These are phyloP conservation scores for Leishmania tropica DNA, from an alignment of 208 protist species.

Conservation along the genomic window DNA sequence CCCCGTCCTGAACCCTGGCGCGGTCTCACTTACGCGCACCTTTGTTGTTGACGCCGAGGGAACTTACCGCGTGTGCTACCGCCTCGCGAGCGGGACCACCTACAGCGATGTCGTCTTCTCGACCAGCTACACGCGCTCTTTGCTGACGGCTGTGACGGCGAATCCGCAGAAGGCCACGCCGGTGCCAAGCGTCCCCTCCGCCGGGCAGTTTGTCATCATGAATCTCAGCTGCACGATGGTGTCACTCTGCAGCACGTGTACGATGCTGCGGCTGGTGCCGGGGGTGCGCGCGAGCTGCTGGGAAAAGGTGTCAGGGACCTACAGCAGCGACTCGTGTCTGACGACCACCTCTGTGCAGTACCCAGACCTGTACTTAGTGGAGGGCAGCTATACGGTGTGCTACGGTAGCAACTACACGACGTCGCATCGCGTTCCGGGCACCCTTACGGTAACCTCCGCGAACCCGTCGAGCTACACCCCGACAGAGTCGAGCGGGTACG, in stretches of 20 bases:
- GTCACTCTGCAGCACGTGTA: conserved; percentile 64
- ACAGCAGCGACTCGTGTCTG: conserved; percentile 66
- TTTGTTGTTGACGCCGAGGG: conserved; percentile 67
- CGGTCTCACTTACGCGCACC: conserved; percentile 40
- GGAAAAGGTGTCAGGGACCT: conserved; percentile 39
- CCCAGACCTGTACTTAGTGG: conserved; percentile 60
- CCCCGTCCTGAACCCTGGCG: conserved; percentile 32
- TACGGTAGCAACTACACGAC: conserved; percentile 50
- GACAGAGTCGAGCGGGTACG: conserved; percentile 17
- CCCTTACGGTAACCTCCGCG: conserved; percentile 49
- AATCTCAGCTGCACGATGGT: conserved; percentile 45
- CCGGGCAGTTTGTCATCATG: conserved; percentile 72
- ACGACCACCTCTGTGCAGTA: conserved; percentile 65
- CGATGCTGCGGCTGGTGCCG: conserved; percentile 59
- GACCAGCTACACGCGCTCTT: conserved; percentile 24
- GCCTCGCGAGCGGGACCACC: conserved; percentile 24
- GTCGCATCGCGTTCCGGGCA: conserved; percentile 65
- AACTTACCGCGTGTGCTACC: conserved; percentile 88
- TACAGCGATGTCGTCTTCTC: conserved; percentile 68
- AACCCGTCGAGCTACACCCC: conserved; percentile 70
- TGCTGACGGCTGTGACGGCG: conserved; percentile 39
- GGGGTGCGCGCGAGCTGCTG: conserved; percentile 77
- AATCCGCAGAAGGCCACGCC: conserved; percentile 52
- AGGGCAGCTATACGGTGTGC: conserved; percentile 82
- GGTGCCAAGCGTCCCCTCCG: conserved; percentile 50